A percentile compares a stretch with the other conserved stretches of the same genome.
Evolutionary conservation across 371 early-diverging fungal species (phyloP).

Genomic region (Mortierella sp.): DNA sequence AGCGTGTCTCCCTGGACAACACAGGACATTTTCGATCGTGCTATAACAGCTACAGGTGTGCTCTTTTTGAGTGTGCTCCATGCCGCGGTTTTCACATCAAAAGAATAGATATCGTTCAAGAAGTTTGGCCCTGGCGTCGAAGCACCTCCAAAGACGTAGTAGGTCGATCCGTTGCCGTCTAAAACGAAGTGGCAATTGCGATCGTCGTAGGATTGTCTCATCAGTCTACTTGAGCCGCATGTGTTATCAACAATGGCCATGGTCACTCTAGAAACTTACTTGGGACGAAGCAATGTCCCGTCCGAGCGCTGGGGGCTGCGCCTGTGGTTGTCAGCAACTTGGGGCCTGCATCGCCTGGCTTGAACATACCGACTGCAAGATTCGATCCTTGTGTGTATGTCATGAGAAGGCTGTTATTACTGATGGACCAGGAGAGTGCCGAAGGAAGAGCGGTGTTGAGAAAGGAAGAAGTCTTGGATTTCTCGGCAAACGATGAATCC

Average conservation of each 20-base stretch:
- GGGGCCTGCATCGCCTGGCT: background rate
- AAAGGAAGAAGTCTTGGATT: no score
- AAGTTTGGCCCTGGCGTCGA: background rate
- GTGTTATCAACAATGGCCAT: background rate
- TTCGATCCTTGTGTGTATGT: background rate
- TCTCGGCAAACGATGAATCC: background rate
- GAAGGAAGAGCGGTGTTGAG: background rate
- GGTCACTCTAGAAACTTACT: slow-evolving; percentile 13
- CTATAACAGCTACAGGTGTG: background rate
- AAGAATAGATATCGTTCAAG: background rate
- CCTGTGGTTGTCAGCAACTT: background rate
- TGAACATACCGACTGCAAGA: background rate
- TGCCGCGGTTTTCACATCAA: background rate
- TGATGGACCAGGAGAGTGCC: background rate
- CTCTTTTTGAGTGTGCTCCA: background rate
- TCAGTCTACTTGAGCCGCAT: background rate
- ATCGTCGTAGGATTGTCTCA: background rate
- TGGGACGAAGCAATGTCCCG: slow-evolving; percentile 29
- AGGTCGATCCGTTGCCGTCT: slow-evolving; percentile 19
- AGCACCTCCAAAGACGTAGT: slow-evolving; percentile 27
- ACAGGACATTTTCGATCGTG: slow-evolving; percentile 26
- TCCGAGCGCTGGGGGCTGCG: background rate
- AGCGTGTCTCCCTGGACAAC: slow-evolving; percentile 10
- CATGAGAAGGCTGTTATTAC: background rate
- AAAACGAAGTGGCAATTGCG: background rate